A percentile compares a stretch with the other conserved stretches of the same genome.
Conservation (phyloP, 139 green algal genomes). For the Coelastrella sp. region DNA sequence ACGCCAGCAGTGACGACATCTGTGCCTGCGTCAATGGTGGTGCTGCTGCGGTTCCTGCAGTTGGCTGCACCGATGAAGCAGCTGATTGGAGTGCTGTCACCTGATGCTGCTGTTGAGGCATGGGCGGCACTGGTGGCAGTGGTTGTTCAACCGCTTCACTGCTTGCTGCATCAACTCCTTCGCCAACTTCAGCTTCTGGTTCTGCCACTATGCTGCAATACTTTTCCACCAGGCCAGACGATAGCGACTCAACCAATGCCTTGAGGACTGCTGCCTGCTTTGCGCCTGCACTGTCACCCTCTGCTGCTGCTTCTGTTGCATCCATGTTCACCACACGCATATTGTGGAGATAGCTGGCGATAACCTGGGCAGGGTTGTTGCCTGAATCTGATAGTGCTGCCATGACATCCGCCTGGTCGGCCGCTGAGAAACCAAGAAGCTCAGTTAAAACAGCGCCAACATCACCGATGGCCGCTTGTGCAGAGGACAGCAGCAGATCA, state of each 20-base stretch:
- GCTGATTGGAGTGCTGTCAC: neutral
- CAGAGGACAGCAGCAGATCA: neutral
- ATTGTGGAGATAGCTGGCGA: conserved; percentile 37
- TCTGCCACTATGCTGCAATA: conserved; percentile 31
- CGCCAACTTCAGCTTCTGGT: neutral
- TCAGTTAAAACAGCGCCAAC: neutral
- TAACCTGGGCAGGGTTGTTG: neutral
- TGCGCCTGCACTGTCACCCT: conserved; percentile 10
- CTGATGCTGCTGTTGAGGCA: conserved; percentile 21
- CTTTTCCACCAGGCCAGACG: conserved; percentile 7
- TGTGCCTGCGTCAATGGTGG: neutral
- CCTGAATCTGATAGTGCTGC: conserved; percentile 12
- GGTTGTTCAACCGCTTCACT: neutral
- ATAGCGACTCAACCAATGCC: neutral
- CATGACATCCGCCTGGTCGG: conserved; percentile 19
- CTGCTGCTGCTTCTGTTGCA: conserved; percentile 24
- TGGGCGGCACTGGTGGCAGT: neutral
- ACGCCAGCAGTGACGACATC: neutral
- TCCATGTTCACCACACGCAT: conserved; percentile 43
- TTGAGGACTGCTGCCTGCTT: neutral
- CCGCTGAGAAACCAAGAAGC: neutral
- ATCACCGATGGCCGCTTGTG: neutral
- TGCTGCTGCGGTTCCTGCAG: neutral
- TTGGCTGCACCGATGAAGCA: neutral
- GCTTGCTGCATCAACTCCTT: neutral